Evolutionary conservation across 345 rosid genomes (phyloP), one percentile per base, ranked within the genome.

Genomic region (Clausena lansium): DNA sequence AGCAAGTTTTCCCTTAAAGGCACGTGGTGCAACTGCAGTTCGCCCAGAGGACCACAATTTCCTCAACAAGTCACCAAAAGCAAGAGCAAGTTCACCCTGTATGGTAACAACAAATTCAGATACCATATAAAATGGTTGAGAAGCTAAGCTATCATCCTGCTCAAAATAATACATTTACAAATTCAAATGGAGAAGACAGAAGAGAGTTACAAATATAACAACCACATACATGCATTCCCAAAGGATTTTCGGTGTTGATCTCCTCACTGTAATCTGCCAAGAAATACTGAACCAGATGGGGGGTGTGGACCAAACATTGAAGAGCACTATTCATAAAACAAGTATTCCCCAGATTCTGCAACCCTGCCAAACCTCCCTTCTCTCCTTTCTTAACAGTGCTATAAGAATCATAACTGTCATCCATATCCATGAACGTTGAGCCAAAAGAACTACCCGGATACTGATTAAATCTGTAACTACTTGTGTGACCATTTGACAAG

Each of bases 271-370:
- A 95, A 82, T 95, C 96, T 84, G 89, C 80, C 84, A 93, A 83
- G 83, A 95, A 95, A 78, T 95, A 95, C 68, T 93, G 91, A 77
- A 86, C 96, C 82, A 95, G 86, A 25, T 87, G 90, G 1, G 95
- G 92, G 1, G 97, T 95, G 85, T 93, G 99, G 63, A 88, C 95
- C 75, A 95, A 86, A 90, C 99, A 95, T 71, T 95, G 98, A 76
- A 95, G 80, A 80, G 97, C 87, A 82, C 98, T 92, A 79, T 93
- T 93, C 99, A 95, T 93, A 83, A 95, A 95, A 82, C 99, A 95
- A 75, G 98, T 95, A 76, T 95, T 95, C 73, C 99, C 99, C 83
- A 95, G 84, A 81, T 95, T 95, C 77, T 93, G 98, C 83, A 95
- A 83, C 76, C 99, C 99, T 76, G 92, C 91, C 81, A 93, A 83